Evolutionary conservation across 768 basidiomycete species (phyloP), one percentile per base, ranked within the genome.

Genomic region (Amanita pseudoporphyria): DNA sequence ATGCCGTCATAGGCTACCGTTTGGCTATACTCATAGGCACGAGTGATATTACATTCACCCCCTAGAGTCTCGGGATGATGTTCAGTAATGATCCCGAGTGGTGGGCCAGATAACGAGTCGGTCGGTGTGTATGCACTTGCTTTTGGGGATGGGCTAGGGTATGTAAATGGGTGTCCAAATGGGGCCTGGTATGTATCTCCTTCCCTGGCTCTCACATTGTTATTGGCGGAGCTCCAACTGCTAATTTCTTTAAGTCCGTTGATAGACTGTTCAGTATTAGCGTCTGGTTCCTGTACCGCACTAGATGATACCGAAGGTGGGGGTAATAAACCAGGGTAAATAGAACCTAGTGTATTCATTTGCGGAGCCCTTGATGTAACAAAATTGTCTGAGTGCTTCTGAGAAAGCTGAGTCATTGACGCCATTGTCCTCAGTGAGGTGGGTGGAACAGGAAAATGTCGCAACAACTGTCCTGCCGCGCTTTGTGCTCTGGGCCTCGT

Each of bases 371-470:
- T 45, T 43, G 41, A 18, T 28, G 24, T 7, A 26, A 5, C n/a
- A 10, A 9, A 28, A 10, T 43, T 26, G n/a, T 42, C 40, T 26
- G 10, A 28, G 13, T 2, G 44, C 30, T 16, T 45, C 14, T 33
- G 44, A 5, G 44, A 24, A n/a, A 45, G 46, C 28, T 47, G 46
- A 22, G 36, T 38, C 46, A 47, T 24, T 7, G 46, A 47, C 9
- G 36, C 21, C 32, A 36, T 47, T 2, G 30, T 30, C 16, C 46
- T 47, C 36, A 47, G 14, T 18, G 46, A 33, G 14, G n/a, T 12
- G 10, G 46, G 46, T 10, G 46, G 46, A 28, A 24, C 36, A 12
- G 46, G 46, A 35, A 47, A 47, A 19, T 47, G 46, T 36, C 36
- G 33, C 18, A 47, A 9, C 10, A 47, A 16, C 45, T 37, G 33